Evolutionary conservation across 257 asterid species (phyloP), one percentile per base, ranked within the genome.

Genomic region (Leonotis leonurus): DNA sequence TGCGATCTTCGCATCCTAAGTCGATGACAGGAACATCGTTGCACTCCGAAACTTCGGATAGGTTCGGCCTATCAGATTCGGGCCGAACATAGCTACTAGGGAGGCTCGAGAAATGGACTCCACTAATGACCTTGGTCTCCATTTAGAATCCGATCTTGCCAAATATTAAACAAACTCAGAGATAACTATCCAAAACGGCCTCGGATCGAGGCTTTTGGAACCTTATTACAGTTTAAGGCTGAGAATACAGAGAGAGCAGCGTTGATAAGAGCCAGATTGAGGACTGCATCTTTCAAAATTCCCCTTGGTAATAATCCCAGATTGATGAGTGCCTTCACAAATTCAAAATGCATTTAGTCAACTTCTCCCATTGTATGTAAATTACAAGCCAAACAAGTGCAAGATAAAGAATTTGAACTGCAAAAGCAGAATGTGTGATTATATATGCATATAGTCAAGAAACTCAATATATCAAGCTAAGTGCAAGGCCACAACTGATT

Each of bases 61-160:
- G 67, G 1, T 48, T 79, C 0, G 89, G 89, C 64, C 89, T 74
- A 0, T 82, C 85, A 3, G 81, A 80, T 64, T 74, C 81, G 0
- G 85, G 78, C 6, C 89, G 83, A 69, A 82, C 69, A 4, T 82
- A 82, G 51, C 64, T 77, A 2, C 18, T 41, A 12, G 89, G 89
- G 51, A 82, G 85, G 54, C 60, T 72, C 7, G 80, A 50, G 78
- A 77, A 70, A 5, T 71, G 67, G 60, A 49, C 43, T 45, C 85
- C 89, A 54, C 85, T 77, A 44, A 82, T 79, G 25, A 82, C 70
- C 67, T 69, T 77, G 12, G 85, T 56, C 24, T 75, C 83, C 89
- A 81, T 70, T 46, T n/a, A n/a, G 72, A 60, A 50, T 1, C 71
- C 60, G 45, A 18, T 40, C 30, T 63, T 26, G 3, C n/a, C 32